Percentiles rank a stretch among this genome's conserved stretches.
phyloP scores from a whole-genome alignment of 192 early-diverging fungal species.

The Linnemannia exigua region DNA sequence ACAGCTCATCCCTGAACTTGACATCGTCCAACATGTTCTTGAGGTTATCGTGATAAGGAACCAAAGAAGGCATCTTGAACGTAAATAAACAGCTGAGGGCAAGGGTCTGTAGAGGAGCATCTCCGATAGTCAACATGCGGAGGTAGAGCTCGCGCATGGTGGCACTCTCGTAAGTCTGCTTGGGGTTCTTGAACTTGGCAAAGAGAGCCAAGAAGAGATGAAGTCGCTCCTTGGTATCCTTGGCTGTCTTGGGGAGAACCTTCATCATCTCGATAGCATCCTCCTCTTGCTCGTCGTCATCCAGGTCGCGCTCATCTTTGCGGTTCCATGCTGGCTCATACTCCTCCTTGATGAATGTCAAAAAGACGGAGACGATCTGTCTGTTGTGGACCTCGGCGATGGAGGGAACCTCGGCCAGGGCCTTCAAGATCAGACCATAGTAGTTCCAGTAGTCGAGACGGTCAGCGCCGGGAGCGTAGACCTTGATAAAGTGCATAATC shows the following conservation, averaged over 20 bases:
- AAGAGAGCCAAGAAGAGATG: slow-evolving; percentile 73
- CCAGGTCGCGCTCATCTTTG: slow-evolving; percentile 54
- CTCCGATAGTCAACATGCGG: slow-evolving; percentile 84
- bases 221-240: slow-evolving; percentile 44
- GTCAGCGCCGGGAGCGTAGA: slow-evolving; percentile 56
- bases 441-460: slow-evolving; percentile 82
- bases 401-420: slow-evolving; percentile 68
- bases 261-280: slow-evolving; percentile 44
- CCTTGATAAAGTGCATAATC: slow-evolving; percentile 62
- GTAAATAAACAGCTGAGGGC: slow-evolving; percentile 89
- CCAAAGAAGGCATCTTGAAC: slow-evolving; percentile 81
- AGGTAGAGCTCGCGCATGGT: slow-evolving; percentile 76
- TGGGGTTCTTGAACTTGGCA: slow-evolving; percentile 76
- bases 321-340: slow-evolving; percentile 59
- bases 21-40: slow-evolving; percentile 83
- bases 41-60: slow-evolving; percentile 83
- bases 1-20: slow-evolving; percentile 93
- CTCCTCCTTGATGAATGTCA: slow-evolving; percentile 70
- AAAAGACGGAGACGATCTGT: slow-evolving; percentile 74
- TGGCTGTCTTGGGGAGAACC: slow-evolving; percentile 40
- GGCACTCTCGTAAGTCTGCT: slow-evolving; percentile 62
- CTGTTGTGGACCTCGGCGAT: slow-evolving; percentile 75
- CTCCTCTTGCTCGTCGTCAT: slow-evolving; percentile 61
- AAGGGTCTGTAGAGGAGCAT: slow-evolving; percentile 80
- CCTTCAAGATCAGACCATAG: slow-evolving; percentile 71